A percentile compares a stretch with the other conserved stretches of the same genome.
Conservation (phyloP, 768 basidiomycete genomes). For the Tremella fuciformis region DNA sequence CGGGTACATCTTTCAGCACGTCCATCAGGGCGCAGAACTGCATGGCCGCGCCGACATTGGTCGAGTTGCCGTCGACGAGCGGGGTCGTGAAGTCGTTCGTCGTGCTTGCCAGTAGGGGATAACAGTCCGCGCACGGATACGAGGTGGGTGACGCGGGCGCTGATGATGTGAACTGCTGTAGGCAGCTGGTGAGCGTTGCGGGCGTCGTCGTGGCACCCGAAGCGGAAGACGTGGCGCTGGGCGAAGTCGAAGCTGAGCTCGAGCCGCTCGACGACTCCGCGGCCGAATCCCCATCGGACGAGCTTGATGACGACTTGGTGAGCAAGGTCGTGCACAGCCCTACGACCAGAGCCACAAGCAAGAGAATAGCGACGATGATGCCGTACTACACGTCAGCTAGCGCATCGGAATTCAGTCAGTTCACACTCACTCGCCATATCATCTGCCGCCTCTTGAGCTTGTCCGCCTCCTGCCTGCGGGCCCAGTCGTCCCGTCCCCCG, state of each 20-base stretch:
- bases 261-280: slow-evolving; percentile 20
- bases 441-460: slow-evolving; percentile 26
- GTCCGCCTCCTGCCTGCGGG: slow-evolving; percentile 20
- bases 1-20: slow-evolving; percentile 26
- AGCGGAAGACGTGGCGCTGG: slow-evolving; percentile 11
- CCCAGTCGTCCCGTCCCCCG: slow-evolving; percentile 11
- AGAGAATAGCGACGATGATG: slow-evolving; percentile 27
- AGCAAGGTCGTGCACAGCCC: slow-evolving; percentile 39
- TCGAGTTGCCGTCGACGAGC: slow-evolving; percentile 35
- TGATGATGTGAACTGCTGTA: slow-evolving; percentile 32
- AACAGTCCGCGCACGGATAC: slow-evolving; percentile 50
- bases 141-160: slow-evolving; percentile 27
- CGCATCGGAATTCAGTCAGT: not conserved
- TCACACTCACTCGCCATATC: slow-evolving; percentile 25
- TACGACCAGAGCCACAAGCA: slow-evolving; percentile 29
- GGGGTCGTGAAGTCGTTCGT: slow-evolving; percentile 44
- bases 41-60: slow-evolving; percentile 48
- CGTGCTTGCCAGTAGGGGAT: slow-evolving; percentile 39
- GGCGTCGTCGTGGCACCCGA: slow-evolving; percentile 12
- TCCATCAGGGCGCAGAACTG: slow-evolving; percentile 51
- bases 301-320: slow-evolving; percentile 7
- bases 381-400: slow-evolving; percentile 19
- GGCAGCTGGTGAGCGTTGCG: slow-evolving; percentile 34
- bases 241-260: slow-evolving; percentile 16
- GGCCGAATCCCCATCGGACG: not conserved